Conservation (phyloP, 2,329 filamentous ascomycete species). For the Mycosphaerelloides madeirae region DNA sequence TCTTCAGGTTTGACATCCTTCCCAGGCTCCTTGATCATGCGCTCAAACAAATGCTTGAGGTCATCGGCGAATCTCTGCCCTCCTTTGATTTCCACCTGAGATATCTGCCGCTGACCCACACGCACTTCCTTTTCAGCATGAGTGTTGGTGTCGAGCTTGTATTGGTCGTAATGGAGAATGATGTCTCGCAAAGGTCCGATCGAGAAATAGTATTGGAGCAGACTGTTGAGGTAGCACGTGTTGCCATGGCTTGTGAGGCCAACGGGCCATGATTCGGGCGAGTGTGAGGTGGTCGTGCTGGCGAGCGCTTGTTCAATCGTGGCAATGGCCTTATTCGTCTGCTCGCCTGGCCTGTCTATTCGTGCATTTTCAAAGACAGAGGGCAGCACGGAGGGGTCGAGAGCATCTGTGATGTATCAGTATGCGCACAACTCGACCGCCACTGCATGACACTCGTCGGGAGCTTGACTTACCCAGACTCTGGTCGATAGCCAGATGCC, state of each 20-base stretch:
- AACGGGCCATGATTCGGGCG: conserved; percentile 58
- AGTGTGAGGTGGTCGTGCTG: conserved; percentile 8
- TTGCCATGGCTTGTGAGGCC: conserved; percentile 93
- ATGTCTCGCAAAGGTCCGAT: conserved; percentile 76
- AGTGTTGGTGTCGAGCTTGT: conserved; percentile 63
- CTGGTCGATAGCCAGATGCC: conserved; percentile 36
- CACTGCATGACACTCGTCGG: no score
- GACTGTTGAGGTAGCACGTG: conserved; percentile 95
- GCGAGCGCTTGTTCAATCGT: conserved; percentile 27
- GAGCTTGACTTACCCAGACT: conserved; percentile 8
- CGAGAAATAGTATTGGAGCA: conserved; percentile 92
- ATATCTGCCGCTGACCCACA: conserved; percentile 67
- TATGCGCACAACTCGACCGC: no score
- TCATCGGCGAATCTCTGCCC: conserved; percentile 34
- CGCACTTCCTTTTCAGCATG: conserved; percentile 61
- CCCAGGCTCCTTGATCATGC: conserved; percentile 32
- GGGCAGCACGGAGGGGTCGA: conserved; percentile 22
- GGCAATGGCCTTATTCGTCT: conserved; percentile 32
- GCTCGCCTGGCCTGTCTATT: conserved; percentile 25
- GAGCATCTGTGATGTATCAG: conserved; percentile 3
- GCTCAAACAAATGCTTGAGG: conserved; percentile 32
- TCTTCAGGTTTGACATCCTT: conserved; percentile 30
- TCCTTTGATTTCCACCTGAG: conserved; percentile 30
- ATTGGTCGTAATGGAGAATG: conserved; percentile 68
- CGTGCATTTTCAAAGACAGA: conserved; percentile 23